These are phyloP conservation scores for Ailanthus altissimus DNA, from an alignment of 345 rosid genomes.

Conservation along the genomic window DNA sequence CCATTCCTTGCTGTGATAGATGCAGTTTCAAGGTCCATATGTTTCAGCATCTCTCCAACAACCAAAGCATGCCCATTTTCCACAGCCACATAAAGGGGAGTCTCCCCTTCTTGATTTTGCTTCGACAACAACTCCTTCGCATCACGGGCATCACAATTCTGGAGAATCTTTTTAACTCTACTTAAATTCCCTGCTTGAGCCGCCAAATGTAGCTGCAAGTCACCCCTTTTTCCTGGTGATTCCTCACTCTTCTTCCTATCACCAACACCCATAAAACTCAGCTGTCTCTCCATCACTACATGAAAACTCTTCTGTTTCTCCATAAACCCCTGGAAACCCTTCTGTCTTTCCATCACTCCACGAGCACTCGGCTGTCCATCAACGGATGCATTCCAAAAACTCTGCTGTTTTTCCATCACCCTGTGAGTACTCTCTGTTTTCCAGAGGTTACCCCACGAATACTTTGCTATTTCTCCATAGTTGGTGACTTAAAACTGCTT, in stretches of 20 bases:
- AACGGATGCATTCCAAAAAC: constrained; percentile 39
- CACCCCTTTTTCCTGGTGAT: constrained; percentile 99
- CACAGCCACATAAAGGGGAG: constrained; percentile 88
- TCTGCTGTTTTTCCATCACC: constrained; percentile 61
- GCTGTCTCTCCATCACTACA: constrained; percentile 87
- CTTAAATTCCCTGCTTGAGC: constrained; percentile 79
- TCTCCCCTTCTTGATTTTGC: constrained; percentile 90
- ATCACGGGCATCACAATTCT: constrained; percentile 42
- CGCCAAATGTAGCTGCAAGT: constrained; percentile 77
- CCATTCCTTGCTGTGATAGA: constrained; percentile 83
- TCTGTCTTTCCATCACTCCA: constrained; percentile 50
- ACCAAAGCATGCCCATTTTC: constrained; percentile 69
- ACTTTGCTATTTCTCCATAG: constrained; percentile 48
- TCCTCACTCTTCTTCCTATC: constrained; percentile 73
- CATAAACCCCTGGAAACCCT: constrained; percentile 62
- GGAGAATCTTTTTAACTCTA: constrained; percentile 64
- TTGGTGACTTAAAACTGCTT: constrained; percentile 41
- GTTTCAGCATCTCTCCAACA: constrained; percentile 72
- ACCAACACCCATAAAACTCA: constrained; percentile 77
- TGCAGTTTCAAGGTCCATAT: constrained; percentile 71
- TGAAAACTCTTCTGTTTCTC: constrained; percentile 95
- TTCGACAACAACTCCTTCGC: constrained; percentile 57
- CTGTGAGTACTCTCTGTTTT: constrained; percentile 43
- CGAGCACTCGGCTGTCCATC: constrained; percentile 57
- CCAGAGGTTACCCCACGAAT: constrained; percentile 36